Base-by-base conservation (phyloP, 2,329 filamentous ascomycete genomes). In the Sphaerulina populicola region DNA sequence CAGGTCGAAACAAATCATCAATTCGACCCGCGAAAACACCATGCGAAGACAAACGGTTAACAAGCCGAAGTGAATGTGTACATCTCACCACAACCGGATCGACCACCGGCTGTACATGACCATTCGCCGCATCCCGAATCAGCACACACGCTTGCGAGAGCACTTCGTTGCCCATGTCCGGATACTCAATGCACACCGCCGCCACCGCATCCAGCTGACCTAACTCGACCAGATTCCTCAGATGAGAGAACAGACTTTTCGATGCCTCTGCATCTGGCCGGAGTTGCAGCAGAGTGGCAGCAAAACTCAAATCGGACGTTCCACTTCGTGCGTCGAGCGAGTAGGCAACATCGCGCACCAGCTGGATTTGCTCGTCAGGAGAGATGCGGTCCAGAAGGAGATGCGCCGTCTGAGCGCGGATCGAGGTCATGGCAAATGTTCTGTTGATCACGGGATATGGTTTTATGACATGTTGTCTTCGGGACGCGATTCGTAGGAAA, bases 351-450 rank as follows among this genome's bases (percentile, higher is more conserved):
- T 57, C 51, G 42, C 48, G 49, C n/a, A 63, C 51, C 12, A 57
- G 55, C 31, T 43, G 49, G 7, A 18, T 29, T 15, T 59, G 60
- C 21, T 59, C 51, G 21, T 53, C 41, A 37, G 56, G 43, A 12
- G 54, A 49, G 7, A 63, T 43, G 39, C 57, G 57, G 27, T 54
- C 47, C 10, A 63, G 59, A 10, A 63, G 49, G 21, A 59, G 52
- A 44, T 53, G 47, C 11, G 58, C 57, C n/a, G 56, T 59, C 18
- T 50, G 46, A 31, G 46, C 49, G 21, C 48, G 53, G 11, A 60
- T 46, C 33, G 53, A 42, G 11, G 49, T 49, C 56, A 58, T 60
- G 4, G 49, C 49, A 43, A 56, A 54, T 11, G 29, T 45, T 35
- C 49, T 37, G n/a, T 15, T 10, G n/a, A 29, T 14, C 2, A 14